Evolutionary conservation across 2,329 filamentous ascomycete species (phyloP).

Genomic region (Colletotrichum acutatum): DNA sequence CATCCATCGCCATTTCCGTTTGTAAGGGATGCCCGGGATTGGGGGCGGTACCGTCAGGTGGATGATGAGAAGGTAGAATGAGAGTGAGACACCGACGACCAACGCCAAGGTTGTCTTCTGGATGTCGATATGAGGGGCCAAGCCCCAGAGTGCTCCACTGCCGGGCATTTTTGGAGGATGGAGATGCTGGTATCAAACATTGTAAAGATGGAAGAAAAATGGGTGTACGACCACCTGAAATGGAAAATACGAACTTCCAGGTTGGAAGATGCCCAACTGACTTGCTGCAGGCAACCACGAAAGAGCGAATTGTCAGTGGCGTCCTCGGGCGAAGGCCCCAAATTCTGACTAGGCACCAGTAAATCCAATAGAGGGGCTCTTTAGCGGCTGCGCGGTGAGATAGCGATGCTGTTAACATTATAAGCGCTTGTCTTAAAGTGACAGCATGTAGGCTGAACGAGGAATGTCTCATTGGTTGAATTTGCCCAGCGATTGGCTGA

Average conservation of each 20-base stretch:
- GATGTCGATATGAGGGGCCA: neutral
- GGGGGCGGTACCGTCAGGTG: neutral
- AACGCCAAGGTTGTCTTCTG: too few relatives aligned
- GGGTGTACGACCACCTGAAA: neutral
- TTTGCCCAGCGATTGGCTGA: neutral
- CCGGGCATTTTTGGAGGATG: neutral
- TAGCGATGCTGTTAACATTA: neutral
- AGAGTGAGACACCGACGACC: neutral
- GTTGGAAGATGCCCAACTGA: neutral
- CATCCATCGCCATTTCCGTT: neutral
- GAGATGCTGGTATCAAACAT: neutral
- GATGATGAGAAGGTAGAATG: neutral
- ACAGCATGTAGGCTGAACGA: neutral
- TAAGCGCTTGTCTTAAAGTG: slow-evolving; percentile 16
- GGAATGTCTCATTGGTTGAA: neutral
- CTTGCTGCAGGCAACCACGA: neutral
- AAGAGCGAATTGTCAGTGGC: neutral
- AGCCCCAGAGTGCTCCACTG: neutral
- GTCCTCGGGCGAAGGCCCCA: neutral
- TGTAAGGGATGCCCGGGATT: neutral
- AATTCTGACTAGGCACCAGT: neutral
- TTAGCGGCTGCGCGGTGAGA: neutral
- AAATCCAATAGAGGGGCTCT: neutral
- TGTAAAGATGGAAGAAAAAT: neutral
- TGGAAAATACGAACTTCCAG: neutral